Conservation (phyloP, 805 yeast species). For the Danielia reshetovae region DNA sequence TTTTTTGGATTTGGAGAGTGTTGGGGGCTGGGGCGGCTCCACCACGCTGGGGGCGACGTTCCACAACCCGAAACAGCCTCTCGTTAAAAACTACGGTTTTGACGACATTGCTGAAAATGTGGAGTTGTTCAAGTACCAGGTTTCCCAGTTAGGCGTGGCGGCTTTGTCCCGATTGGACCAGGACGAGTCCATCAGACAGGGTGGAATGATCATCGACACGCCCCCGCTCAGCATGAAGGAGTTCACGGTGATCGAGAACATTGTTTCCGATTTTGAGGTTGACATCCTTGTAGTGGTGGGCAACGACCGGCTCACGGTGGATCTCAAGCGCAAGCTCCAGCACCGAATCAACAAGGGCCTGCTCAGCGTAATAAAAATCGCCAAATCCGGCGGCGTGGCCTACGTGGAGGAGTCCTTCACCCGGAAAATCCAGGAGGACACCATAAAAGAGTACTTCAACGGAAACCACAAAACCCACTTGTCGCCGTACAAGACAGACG, state of each 20-base stretch:
- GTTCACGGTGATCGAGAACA: conserved; percentile 47
- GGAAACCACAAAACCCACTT: conserved; percentile 65
- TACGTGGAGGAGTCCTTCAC: conserved; percentile 66
- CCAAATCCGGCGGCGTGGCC: conserved; percentile 72
- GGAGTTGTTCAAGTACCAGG: conserved; percentile 47
- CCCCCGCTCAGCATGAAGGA: conserved; percentile 58
- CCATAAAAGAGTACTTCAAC: conserved; percentile 85
- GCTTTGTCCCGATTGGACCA: conserved; percentile 46
- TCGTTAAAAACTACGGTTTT: conserved; percentile 77
- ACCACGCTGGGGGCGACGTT: conserved; percentile 69
- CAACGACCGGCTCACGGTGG: conserved; percentile 64
- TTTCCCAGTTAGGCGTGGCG: conserved; percentile 48
- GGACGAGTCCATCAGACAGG: conserved; percentile 40
- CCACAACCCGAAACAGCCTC: conserved; percentile 84
- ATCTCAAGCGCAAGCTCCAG: conserved; percentile 50
- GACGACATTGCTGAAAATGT: conserved; percentile 55
- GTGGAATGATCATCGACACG: conserved; percentile 73
- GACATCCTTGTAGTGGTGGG: conserved; percentile 68
- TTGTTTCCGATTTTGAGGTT: conserved; percentile 58
- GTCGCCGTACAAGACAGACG: conserved; percentile 83
- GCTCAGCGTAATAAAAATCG: conserved; percentile 54
- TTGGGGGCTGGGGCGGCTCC: conserved; percentile 71
- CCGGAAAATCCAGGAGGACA: conserved; percentile 68
- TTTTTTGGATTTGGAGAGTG: conserved; percentile 66
- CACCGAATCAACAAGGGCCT: conserved; percentile 26